Evolutionary conservation across 2,329 filamentous ascomycete species (phyloP).

Genomic region (Neophaeococcomyces aloes): DNA sequence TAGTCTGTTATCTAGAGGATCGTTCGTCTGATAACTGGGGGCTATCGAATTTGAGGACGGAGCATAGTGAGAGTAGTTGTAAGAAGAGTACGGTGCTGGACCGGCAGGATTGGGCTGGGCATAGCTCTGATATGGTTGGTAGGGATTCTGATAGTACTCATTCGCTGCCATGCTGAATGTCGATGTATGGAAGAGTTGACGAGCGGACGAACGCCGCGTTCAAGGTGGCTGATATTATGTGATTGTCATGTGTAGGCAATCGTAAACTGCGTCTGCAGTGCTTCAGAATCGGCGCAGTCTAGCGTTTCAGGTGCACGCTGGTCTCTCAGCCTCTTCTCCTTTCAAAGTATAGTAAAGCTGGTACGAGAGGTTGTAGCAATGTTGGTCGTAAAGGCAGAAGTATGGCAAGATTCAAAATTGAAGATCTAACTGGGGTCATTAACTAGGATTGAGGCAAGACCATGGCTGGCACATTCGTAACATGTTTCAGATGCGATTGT

Average conservation of each 20-base stretch:
- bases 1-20: slow-evolving; percentile 9
- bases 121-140: slow-evolving; percentile 3
- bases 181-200: background rate
- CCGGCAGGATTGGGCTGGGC: background rate
- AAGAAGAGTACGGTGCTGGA: background rate
- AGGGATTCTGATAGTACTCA: slow-evolving; percentile 47
- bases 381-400: no score
- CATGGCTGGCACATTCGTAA: no score
- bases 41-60: background rate
- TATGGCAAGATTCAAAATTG: no score
- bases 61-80: background rate
- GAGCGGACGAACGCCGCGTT: background rate
- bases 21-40: slow-evolving; percentile 4
- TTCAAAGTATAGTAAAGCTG: no score
- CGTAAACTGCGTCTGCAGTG: background rate
- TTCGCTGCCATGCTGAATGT: slow-evolving; percentile 47
- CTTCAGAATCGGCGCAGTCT: background rate
- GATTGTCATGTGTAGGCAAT: background rate
- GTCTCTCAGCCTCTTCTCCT: no score
- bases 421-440: no score
- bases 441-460: no score
- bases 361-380: no score
- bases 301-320: no score
- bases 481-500: background rate
- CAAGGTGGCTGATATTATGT: background rate